Base-by-base conservation (phyloP, 2,329 filamentous ascomycete genomes). In the Pseudogymnoascus sp. region DNA sequence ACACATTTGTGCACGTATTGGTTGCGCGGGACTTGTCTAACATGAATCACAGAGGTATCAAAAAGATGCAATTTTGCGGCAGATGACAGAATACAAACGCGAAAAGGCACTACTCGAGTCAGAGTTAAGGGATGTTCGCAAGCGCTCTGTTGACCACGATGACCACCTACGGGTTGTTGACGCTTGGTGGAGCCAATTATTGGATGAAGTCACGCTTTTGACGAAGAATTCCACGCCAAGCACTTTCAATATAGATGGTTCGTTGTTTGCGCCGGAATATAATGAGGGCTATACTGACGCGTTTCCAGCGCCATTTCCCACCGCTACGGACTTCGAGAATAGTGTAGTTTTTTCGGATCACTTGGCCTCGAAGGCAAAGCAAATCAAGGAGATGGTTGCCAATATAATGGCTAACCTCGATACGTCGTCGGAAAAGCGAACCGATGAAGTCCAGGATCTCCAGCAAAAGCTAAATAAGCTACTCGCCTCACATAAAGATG, bases 51-150 rank as follows among this genome's bases (percentile, higher is more conserved):
- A 95, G 91, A 86, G 88, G 72, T 94, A 89, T 71, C 89, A 93
- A 77, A 99, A 97, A 78, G 94, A 96, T 78, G 94, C 94, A 66
- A 96, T 99, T 73, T 88, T 90, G 70, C 90, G 95, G 62, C 93
- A 97, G 77, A 96, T 99, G 92, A 90, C 92, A 72, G 94, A 97
- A 76, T 97, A 96, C 76, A 96, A 96, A 77, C 87, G 94, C 68
- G 91, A 96, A 73, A 92, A 92, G 73, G 81, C 83, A 62, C 89
- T 88, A 39, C 79, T 95, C 65, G 92, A 97, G 77, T 80, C 85
- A 62, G 89, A 90, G 71, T 79, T 97, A 64, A 87, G 87, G 71
- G 89, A 96, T 66, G 79, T 95, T 65, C 84, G 89, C 66, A 92
- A 91, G 73, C 84, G 86, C 70, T 85, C 89, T 30, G 81, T 84